Evolutionary conservation across 2,329 filamentous ascomycete genomes (phyloP).

Genomic region (Alternaria ethzedia): DNA sequence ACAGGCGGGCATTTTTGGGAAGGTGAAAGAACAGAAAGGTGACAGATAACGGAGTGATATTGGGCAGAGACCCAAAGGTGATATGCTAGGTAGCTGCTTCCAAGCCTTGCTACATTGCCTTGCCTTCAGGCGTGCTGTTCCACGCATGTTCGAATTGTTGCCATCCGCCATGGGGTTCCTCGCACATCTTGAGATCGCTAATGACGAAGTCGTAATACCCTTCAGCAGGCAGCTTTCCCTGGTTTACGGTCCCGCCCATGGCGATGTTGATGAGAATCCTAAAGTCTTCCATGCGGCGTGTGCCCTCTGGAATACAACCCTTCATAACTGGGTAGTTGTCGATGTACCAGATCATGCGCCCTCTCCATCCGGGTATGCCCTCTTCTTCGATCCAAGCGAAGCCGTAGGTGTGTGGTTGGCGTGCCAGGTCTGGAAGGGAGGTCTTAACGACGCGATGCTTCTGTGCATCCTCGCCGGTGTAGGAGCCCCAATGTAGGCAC

Average conservation of each 20-base stretch:
- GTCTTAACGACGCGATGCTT: conserved; percentile 65
- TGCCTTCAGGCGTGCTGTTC: conserved; percentile 44
- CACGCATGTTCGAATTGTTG: conserved; percentile 61
- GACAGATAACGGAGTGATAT: not conserved
- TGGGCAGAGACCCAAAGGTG: not conserved
- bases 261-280: conserved; percentile 66
- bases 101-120: conserved; percentile 28
- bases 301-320: conserved; percentile 59
- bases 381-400: conserved; percentile 63
- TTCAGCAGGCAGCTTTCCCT: conserved; percentile 58
- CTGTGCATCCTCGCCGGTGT: conserved; percentile 59
- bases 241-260: conserved; percentile 66
- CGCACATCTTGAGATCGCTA: conserved; percentile 59
- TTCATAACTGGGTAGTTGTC: conserved; percentile 65
- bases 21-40: not conserved
- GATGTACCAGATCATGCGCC: conserved; percentile 65
- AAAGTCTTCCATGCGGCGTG: conserved; percentile 63
- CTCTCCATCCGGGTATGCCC: conserved; percentile 49
- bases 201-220: conserved; percentile 65
- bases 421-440: conserved; percentile 56
- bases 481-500: conserved; percentile 66
- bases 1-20: not conserved
- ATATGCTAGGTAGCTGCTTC: not conserved
- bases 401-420: conserved; percentile 59
- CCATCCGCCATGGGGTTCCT: conserved; percentile 64